phyloP scores from a whole-genome alignment of 2,329 filamentous ascomycete species.

The Colletotrichum australisinense region DNA sequence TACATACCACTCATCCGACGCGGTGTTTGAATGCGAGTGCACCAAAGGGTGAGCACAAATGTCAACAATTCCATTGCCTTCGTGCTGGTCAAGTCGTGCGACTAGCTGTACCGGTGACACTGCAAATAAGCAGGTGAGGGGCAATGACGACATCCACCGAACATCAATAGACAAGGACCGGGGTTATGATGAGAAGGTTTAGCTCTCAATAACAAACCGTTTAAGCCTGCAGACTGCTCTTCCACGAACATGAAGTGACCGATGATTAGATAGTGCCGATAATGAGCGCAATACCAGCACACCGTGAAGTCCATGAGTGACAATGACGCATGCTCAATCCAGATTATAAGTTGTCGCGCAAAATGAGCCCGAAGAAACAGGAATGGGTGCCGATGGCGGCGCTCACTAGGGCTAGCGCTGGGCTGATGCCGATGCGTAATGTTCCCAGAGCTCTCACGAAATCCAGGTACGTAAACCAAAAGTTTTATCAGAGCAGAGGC shows the following conservation, averaged over 20 bases:
- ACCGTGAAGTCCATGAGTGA: neutral
- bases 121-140: neutral
- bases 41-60: too few relatives aligned
- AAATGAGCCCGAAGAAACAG: neutral
- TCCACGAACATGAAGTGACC: neutral
- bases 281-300: neutral
- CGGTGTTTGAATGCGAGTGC: too few relatives aligned
- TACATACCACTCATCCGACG: too few relatives aligned
- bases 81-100: neutral
- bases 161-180: neutral
- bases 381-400: neutral
- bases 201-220: neutral
- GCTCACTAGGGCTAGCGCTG: neutral
- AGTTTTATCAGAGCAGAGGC: constrained; percentile 22
- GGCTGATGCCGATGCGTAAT: constrained; percentile 24
- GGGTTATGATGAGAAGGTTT: neutral
- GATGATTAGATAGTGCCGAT: neutral
- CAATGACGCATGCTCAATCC: neutral
- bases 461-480: constrained; percentile 50
- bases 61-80: too few relatives aligned
- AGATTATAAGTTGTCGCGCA: neutral
- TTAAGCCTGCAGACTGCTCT: neutral
- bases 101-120: neutral
- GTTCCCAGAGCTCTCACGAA: constrained; percentile 41
- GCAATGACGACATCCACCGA: neutral